Conservation (phyloP, 164 flowering plant species). For the Sedum album region DNA sequence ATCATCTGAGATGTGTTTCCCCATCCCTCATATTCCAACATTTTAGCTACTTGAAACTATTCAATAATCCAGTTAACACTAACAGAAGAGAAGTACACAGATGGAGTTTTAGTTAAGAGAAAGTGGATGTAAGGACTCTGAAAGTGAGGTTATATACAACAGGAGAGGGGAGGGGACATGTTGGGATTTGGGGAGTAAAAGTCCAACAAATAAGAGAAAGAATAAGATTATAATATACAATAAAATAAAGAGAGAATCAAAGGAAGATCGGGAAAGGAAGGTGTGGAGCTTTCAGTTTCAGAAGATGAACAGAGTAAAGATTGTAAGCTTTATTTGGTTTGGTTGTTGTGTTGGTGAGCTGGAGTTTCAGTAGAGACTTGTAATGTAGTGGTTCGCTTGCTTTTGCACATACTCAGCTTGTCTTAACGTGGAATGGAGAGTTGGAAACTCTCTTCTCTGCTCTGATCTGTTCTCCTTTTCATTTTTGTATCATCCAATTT, state of each 20-base stretch:
- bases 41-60: background rate
- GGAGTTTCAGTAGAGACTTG: background rate
- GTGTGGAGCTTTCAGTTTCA: constrained; percentile 1
- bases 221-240: background rate
- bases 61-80: background rate
- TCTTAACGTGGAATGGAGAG: background rate
- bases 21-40: constrained; percentile 1
- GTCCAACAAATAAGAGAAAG: background rate
- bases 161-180: background rate
- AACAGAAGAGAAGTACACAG: background rate
- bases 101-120: background rate
- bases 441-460: background rate
- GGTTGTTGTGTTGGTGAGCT: constrained; percentile 6
- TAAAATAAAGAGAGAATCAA: too few species aligned
- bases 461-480: background rate
- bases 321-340: constrained; percentile 5
- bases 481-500: background rate
- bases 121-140: background rate
- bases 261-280: constrained; percentile 5
- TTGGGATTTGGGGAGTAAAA: constrained; percentile 4
- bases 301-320: background rate
- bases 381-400: background rate
- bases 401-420: too few species aligned
- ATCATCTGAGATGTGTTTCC: constrained; percentile 1
- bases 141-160: background rate